Base-by-base conservation (phyloP, 257 asterid genomes). In the Salvia hispanica region DNA sequence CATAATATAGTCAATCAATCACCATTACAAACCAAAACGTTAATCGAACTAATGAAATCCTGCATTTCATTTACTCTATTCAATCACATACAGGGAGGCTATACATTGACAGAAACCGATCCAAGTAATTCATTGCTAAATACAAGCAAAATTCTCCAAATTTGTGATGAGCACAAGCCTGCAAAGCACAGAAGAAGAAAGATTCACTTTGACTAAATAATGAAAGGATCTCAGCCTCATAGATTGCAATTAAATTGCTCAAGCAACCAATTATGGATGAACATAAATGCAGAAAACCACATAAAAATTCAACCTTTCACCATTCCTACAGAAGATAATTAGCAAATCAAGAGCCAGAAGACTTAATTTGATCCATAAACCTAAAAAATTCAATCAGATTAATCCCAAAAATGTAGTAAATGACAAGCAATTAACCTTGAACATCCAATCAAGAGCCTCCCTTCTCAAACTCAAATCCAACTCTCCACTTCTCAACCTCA, bases 381-480 rank as follows among this genome's bases (percentile, higher is more conserved):
- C 21, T 11, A 60, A 58, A 45, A 51, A 66, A 25, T 25, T 13
- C 62, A 11, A 69, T 42, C 37, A 64, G 25, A 54, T 55, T 50
- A 44, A 74, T 54, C 58, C 18, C 66, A 67, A 37, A 59, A 77
- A 70, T n/a, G n/a, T 28, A 60, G 18, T 12, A 0, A 66, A 61
- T 13, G 6, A 48, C 61, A 13, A 25, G 31, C 31, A 28, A 4
- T 71, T 50, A 89, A 37, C 95, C 88, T 85, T 87, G 61, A 81
- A 63, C 79, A 85, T 85, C 94, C 95, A 90, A 70, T 85, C 82
- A 72, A 92, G 70, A 37, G 95, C 87, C 56, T 73, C 78, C 44
- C 58, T 80, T 79, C 98, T 92, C 64, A 80, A 48, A 33, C 74
- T 64, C 54, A 66, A 4, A 77, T 89, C 89, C 73, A 87, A 68